Base-by-base conservation (phyloP, 495 filamentous ascomycete genomes). In the Hyaloscypha hepaticicola region DNA sequence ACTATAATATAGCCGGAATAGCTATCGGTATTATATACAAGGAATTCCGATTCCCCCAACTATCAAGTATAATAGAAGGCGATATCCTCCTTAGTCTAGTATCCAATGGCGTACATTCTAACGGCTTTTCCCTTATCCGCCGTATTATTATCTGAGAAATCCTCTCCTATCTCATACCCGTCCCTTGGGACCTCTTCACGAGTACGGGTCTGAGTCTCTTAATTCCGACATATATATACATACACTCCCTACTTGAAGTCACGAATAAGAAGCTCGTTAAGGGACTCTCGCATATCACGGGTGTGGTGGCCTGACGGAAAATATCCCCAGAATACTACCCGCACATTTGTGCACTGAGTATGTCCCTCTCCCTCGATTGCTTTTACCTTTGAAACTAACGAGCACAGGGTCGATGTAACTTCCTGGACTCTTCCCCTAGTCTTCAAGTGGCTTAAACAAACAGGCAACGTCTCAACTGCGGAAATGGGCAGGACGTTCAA, bases 201-300 rank as follows among this genome's bases (percentile, higher is more conserved):
- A 81, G 83, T 7, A 79, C 93, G 7, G 95, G 95, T 53, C 78
- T 85, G 33, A 88, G 86, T 72, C 82, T 99, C 31, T 80, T 94
- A 24, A 88, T 87, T 22, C 90, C 91, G 0, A 96, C 90, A 16
- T 79, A 85, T 48, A 94, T 96, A 75, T 96, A 96, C 76, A 90
- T 93, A 60, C 84, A 84, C 67, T 76, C 88, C 16, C 74, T 93
- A 38, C 82, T 98, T 21, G 83, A 82, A 48, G 84, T 89, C 0
- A 80, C 86, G 6, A 74, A 79, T 53, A 77, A 82, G 55, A 75
- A 78, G 51, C 73, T 86, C 28, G 69, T 97, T 72, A 93, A 94
- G 77, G 95, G 95, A 66, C 89, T 97, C 73, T 88, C 94, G 7
- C 95, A 99, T 74, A 97, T 99, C 77, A 99, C 95, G 2, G 95